Evolutionary conservation across 805 yeast species (phyloP), one percentile per base, ranked within the genome.

Genomic region (Schwanniomyces pseudopolymorphus): DNA sequence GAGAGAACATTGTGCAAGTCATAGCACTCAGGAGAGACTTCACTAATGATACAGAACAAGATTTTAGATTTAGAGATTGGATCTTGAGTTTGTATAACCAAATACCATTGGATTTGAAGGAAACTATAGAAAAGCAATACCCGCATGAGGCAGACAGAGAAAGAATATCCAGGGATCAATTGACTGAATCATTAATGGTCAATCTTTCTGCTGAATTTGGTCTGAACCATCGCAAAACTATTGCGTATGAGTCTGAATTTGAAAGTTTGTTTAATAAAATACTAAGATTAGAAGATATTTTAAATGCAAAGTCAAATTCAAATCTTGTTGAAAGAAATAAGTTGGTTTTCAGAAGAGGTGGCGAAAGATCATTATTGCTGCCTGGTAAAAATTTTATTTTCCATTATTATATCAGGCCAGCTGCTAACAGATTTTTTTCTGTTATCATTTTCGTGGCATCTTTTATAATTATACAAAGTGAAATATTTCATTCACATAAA

Each of bases 401-500:
- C 43, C 69, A 75, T 51, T 66, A 75, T 46, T 70, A 67, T 39
- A 39, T 79, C 8, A 59, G 70, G 6, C 90, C 91, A 0, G 40
- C 63, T 5, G 35, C 70, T 0, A 74, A 76, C 38, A 66, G 80
- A n/a, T 17, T 74, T 0, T 49, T 67, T 16, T 75, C 88, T 0
- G 45, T 76, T 0, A 11, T 73, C 0, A 57, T 84, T 16, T 71
- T 70, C 10, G 36, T 57, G 0, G 55, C 79, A 5, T 79, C 91
- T 0, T 60, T 81, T 5, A 58, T 81, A 2, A 67, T 89, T 3
- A 73, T 85, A n/a, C 83, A 86, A 66, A 84, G 91, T 16, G 96
- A 89, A 58, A 67, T 85, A 28, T 74, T 85, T 45, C 91, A 87
- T 60, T 86, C 89, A 3, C 81, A 91, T 1, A 69, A 59, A 42